Base-by-base conservation (phyloP, 1,139 yeast genomes). In the Nadsonia commutata region DNA sequence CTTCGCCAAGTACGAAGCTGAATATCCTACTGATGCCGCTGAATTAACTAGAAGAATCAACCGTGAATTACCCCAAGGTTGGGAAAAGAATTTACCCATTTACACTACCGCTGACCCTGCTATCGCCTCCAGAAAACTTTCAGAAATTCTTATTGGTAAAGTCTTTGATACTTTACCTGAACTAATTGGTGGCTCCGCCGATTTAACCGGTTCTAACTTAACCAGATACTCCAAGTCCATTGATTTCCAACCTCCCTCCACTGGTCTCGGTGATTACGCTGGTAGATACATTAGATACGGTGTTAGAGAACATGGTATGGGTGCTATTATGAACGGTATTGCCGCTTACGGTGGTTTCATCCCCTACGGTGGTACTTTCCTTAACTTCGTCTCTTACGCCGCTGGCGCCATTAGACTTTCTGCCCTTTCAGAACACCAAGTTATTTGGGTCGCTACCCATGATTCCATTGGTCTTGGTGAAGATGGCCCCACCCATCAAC, bases 401-500 rank as follows among this genome's bases (percentile, higher is more conserved):
- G 80, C 96, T 42, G 98, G 98, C 71, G 95, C 98, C 58, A 80
- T 90, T 49, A 80, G 99, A 73, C 76, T 90, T 58, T 75, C 95
- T 47, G 97, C 97, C 47, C 74, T 90, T 51, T 84, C 96, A 49
- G 90, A 90, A 58, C 90, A 80, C 67, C 95, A 94, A 56, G 81
- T 85, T 56, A 78, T 84, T 63, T 86, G 95, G 94, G 94, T 90
- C 52, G 97, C 97, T 51, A 90, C 98, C 54, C 98, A 90, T 70
- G 98, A 90, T 70, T 90, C 98, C 46, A 90, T 90, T 62, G 98
- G 98, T 70, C 76, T 90, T 56, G 98, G 98, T 71, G 98, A 90
- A 74, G 98, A 90, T 64, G 98, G 98, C 63, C 98, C 98, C 66
- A 90, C 98, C 63, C 98, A 90, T 70, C 98, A 90, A 74, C 99